phyloP scores from a whole-genome alignment of 2,329 filamentous ascomycete species.

The Aphanocladium album region DNA sequence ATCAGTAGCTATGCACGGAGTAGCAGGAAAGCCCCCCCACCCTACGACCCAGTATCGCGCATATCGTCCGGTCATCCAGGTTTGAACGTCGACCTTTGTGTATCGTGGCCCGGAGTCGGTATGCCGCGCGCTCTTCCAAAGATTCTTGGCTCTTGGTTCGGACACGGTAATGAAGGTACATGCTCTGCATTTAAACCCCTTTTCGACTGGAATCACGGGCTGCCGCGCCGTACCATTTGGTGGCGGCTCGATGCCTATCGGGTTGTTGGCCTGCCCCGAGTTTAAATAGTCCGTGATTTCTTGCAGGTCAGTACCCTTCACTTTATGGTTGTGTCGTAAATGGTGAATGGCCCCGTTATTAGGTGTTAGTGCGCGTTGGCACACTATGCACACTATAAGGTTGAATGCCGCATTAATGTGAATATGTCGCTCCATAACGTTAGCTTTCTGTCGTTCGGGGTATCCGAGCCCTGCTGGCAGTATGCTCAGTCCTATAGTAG shows the following conservation, averaged over 20 bases:
- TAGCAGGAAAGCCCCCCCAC: no score
- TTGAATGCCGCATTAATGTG: neutral
- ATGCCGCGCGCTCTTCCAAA: neutral
- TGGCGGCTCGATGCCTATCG: neutral
- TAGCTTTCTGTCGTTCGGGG: neutral
- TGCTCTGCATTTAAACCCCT: neutral
- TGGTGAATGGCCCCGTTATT: neutral
- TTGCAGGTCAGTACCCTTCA: neutral
- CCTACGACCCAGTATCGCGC: neutral
- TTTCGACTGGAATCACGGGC: neutral
- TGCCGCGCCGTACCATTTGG: neutral
- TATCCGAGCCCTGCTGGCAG: no score
- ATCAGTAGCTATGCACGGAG: no score
- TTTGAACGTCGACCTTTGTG: neutral
- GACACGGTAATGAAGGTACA: neutral
- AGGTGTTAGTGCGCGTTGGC: neutral
- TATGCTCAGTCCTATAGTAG: no score
- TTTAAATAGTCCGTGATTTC: neutral
- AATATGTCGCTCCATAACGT: neutral
- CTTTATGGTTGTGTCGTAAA: neutral
- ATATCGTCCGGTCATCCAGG: neutral
- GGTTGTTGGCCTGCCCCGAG: neutral
- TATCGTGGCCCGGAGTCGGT: neutral
- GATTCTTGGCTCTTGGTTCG: neutral
- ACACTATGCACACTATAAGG: neutral